phyloP scores from a whole-genome alignment of 2,329 filamentous ascomycete genomes.

The Alternaria consortialis region DNA sequence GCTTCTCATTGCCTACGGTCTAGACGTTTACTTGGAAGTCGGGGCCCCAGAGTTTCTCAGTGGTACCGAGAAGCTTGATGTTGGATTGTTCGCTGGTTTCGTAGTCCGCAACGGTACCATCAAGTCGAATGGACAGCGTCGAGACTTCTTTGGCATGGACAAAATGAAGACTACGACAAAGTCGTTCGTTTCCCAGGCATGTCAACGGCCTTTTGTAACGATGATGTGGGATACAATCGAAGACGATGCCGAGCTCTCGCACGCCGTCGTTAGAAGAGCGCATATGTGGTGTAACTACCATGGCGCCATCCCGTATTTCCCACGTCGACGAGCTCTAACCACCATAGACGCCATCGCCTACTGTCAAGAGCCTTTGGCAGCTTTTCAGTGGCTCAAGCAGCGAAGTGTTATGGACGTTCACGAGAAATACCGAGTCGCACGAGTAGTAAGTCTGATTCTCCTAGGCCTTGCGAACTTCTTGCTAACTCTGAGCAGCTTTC shows the following conservation, averaged over 20 bases:
- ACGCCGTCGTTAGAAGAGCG: slow-evolving; percentile 47
- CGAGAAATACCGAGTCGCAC: slow-evolving; percentile 44
- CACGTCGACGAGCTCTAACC: slow-evolving; percentile 35
- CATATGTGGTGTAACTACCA: slow-evolving; percentile 52
- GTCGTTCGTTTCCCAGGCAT: slow-evolving; percentile 50
- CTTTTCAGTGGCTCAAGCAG: slow-evolving; percentile 51
- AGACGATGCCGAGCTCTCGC: slow-evolving; percentile 44
- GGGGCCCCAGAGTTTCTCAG: slow-evolving; percentile 47
- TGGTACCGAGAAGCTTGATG: slow-evolving; percentile 32
- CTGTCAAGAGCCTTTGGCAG: slow-evolving; percentile 46
- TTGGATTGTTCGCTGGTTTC: slow-evolving; percentile 41
- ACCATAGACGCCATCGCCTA: slow-evolving; percentile 35
- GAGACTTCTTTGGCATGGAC: slow-evolving; percentile 52
- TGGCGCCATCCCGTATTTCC: slow-evolving; percentile 44
- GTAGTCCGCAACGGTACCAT: slow-evolving; percentile 50
- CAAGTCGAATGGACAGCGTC: slow-evolving; percentile 43
- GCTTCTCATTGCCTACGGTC: slow-evolving; percentile 41
- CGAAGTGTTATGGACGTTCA: slow-evolving; percentile 49
- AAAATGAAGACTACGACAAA: slow-evolving; percentile 52
- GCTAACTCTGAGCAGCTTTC: slow-evolving; percentile 33
- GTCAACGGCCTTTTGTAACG: slow-evolving; percentile 45
- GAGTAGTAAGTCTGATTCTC: slow-evolving; percentile 31
- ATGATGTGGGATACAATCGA: slow-evolving; percentile 53
- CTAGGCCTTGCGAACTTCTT: background rate
- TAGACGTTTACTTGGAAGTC: slow-evolving; percentile 48